Evolutionary conservation across 2,329 filamentous ascomycete species (phyloP).

Genomic region (Penicillium sp.): DNA sequence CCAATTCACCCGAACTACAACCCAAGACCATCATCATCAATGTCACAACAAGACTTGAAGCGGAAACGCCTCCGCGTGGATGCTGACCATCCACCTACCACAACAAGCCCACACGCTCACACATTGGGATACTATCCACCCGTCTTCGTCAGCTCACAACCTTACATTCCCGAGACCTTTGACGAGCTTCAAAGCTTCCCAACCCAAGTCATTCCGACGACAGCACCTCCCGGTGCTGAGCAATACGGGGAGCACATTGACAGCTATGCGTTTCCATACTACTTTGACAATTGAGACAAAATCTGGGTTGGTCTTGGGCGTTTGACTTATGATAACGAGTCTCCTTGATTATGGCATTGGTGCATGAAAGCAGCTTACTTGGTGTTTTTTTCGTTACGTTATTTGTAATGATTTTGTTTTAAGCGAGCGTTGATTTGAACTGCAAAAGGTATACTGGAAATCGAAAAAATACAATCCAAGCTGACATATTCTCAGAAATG

Average conservation of each 20-base stretch:
- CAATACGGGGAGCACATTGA: conserved; percentile 26
- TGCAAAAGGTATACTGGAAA: background rate
- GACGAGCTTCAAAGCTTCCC: conserved; percentile 15
- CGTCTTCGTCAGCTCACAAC: conserved; percentile 18
- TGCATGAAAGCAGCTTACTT: conserved; percentile 4
- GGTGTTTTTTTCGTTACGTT: conserved; percentile 6
- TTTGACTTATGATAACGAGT: conserved; percentile 23
- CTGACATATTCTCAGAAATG: background rate
- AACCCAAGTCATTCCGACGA: conserved; percentile 15
- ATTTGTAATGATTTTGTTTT: background rate
- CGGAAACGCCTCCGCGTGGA: conserved; percentile 28
- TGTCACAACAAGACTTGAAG: conserved; percentile 26
- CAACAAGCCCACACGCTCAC: conserved; percentile 9
- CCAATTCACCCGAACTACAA: conserved; percentile 19
- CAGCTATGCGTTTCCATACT: conserved; percentile 35
- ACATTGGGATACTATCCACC: conserved; percentile 21
- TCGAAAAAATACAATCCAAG: background rate
- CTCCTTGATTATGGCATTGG: conserved; percentile 14
- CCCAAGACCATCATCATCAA: background rate
- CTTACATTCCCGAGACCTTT: conserved; percentile 20
- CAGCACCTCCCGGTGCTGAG: conserved; percentile 20
- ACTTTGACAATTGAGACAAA: conserved; percentile 33
- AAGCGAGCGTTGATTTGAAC: background rate
- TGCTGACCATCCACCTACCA: conserved; percentile 4
- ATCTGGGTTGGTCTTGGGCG: conserved; percentile 2